Conservation (phyloP, 495 filamentous ascomycete species). For the Aspergillus campestris region DNA sequence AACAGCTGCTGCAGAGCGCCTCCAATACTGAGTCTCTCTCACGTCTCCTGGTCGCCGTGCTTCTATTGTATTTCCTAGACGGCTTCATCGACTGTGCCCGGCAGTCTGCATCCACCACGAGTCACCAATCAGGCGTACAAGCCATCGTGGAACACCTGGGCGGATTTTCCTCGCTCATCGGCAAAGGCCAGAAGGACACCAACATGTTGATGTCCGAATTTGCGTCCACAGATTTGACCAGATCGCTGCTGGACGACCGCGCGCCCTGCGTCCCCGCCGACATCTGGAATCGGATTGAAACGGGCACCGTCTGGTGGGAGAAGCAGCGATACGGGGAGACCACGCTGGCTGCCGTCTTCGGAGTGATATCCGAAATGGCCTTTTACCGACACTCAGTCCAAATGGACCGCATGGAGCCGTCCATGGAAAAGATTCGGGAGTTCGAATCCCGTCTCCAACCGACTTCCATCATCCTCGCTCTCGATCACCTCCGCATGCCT, state of each 20-base stretch:
- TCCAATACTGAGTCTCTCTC: conserved; percentile 8
- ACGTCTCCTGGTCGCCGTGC: conserved; percentile 26
- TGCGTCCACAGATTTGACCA: conserved; percentile 29
- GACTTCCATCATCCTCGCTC: no score
- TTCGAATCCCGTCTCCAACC: no score
- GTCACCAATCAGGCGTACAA: conserved; percentile 27
- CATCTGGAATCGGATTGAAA: conserved; percentile 12
- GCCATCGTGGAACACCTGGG: conserved; percentile 25
- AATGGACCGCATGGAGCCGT: neutral
- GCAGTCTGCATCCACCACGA: conserved; percentile 23
- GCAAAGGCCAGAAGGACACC: conserved; percentile 19
- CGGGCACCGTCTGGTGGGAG: conserved; percentile 15
- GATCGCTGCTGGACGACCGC: conserved; percentile 9
- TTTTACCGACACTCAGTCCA: conserved; percentile 10
- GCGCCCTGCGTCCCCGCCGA: conserved; percentile 11
- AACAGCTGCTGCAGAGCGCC: conserved; percentile 6
- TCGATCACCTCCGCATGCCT: conserved; percentile 4
- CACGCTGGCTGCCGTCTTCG: conserved; percentile 7
- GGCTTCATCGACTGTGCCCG: conserved; percentile 27
- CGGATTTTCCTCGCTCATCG: conserved; percentile 17
- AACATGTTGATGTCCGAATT: conserved; percentile 30
- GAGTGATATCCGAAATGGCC: conserved; percentile 10
- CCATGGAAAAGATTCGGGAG: no score
- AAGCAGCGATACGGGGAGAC: conserved; percentile 11
- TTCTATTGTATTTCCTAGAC: conserved; percentile 31